Conservation (phyloP, 208 protist species). For the Phytomonas serpens region DNA sequence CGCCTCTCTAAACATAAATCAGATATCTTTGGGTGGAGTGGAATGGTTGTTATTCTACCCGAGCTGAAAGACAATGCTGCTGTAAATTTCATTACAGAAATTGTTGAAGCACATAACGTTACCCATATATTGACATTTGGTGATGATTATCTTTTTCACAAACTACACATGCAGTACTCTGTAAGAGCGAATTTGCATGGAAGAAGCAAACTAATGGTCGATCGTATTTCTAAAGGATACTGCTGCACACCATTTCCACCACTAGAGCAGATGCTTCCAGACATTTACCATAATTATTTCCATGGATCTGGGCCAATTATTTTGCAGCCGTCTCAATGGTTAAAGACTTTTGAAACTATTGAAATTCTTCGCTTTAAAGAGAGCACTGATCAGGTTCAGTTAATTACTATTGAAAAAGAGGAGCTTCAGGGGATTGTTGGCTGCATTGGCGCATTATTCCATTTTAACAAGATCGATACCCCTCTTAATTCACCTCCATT, state of each 20-base stretch:
- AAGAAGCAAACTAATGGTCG: slow-evolving; percentile 26
- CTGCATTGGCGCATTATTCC: slow-evolving; percentile 64
- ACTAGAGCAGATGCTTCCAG: slow-evolving; percentile 22
- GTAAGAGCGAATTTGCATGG: background rate
- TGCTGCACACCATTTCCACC: slow-evolving; percentile 32
- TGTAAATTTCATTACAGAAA: slow-evolving; percentile 51
- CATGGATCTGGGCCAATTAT: slow-evolving; percentile 46
- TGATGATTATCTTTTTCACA: slow-evolving; percentile 72
- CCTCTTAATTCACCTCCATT: slow-evolving; percentile 44
- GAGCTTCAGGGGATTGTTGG: slow-evolving; percentile 63
- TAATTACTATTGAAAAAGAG: slow-evolving; percentile 38
- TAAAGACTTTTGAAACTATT: slow-evolving; percentile 50
- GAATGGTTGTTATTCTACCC: slow-evolving; percentile 62
- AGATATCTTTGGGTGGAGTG: slow-evolving; percentile 55
- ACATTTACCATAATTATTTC: slow-evolving; percentile 58
- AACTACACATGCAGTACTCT: slow-evolving; percentile 21
- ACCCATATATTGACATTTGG: slow-evolving; percentile 60
- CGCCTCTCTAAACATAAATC: slow-evolving; percentile 32
- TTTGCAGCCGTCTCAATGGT: slow-evolving; percentile 56
- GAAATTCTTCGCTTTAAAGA: slow-evolving; percentile 66
- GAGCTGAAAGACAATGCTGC: slow-evolving; percentile 54
- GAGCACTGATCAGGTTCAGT: slow-evolving; percentile 33
- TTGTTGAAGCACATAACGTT: slow-evolving; percentile 51
- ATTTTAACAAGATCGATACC: slow-evolving; percentile 25
- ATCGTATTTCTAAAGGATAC: slow-evolving; percentile 38